A percentile compares a stretch with the other conserved stretches of the same genome.
Evolutionary conservation across 2,329 filamentous ascomycete genomes (phyloP).

Genomic region (Ophiostoma montium): DNA sequence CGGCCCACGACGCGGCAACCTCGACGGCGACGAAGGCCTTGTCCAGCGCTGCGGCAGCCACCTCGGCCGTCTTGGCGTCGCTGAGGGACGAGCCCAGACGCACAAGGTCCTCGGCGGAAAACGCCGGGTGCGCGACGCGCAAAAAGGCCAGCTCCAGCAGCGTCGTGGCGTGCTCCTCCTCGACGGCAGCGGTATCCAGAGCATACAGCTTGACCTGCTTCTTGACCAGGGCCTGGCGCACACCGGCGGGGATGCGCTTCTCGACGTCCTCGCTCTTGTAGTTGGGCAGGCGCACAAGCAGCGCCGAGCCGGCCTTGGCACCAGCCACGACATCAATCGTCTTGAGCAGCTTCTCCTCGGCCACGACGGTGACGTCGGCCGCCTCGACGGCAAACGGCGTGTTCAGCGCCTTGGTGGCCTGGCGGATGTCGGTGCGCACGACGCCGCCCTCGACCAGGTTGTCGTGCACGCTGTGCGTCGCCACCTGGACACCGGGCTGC

Average conservation of each 20-base stretch:
- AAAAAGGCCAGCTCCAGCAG: conserved; percentile 75
- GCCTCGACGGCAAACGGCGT: conserved; percentile 64
- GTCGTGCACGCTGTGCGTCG: conserved; percentile 47
- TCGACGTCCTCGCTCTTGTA: conserved; percentile 82
- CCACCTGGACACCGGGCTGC: conserved; percentile 51
- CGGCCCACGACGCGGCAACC: conserved; percentile 67
- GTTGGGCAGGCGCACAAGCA: conserved; percentile 63
- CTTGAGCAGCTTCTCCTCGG: conserved; percentile 64
- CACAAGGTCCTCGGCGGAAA: conserved; percentile 46
- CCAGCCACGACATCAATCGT: conserved; percentile 60
- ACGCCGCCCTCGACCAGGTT: conserved; percentile 62
- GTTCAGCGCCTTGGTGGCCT: conserved; percentile 53
- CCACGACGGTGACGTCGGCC: conserved; percentile 68
- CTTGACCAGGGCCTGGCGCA: conserved; percentile 57
- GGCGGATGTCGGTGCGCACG: conserved; percentile 72
- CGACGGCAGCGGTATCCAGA: conserved; percentile 55
- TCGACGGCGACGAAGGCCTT: conserved; percentile 60
- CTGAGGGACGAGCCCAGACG: conserved; percentile 48
- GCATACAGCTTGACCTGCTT: conserved; percentile 60
- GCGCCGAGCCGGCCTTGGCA: conserved; percentile 53
- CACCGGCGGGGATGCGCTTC: conserved; percentile 60
- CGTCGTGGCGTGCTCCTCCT: conserved; percentile 45
- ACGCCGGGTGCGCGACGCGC: conserved; percentile 54
- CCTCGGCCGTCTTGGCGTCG: conserved; percentile 30
- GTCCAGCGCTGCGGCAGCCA: conserved; percentile 49